Evolutionary conservation across 768 basidiomycete species (phyloP).

Genomic region (Mycena leptocephala): DNA sequence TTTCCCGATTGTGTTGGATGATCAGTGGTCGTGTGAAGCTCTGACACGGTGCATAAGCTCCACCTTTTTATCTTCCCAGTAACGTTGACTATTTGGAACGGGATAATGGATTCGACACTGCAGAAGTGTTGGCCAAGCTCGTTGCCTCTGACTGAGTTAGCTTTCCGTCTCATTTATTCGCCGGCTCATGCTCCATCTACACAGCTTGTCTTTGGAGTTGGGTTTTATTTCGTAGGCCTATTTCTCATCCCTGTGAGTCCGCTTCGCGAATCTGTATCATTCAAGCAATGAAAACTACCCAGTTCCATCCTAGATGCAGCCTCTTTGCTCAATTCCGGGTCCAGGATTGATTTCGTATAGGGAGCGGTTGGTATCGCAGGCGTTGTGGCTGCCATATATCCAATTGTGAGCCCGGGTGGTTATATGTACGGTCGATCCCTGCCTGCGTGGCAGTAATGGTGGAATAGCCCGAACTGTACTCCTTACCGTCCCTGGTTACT

Average conservation of each 20-base stretch:
- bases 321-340: slow-evolving; percentile 66
- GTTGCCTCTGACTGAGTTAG: slow-evolving; percentile 67
- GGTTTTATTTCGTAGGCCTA: slow-evolving; percentile 77
- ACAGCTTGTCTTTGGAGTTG: slow-evolving; percentile 74
- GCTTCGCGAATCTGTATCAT: not conserved
- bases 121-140: slow-evolving; percentile 64
- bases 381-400: slow-evolving; percentile 76
- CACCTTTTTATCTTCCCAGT: slow-evolving; percentile 76
- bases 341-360: slow-evolving; percentile 48
- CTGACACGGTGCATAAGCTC: slow-evolving; percentile 71
- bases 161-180: not conserved
- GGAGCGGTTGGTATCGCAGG: slow-evolving; percentile 84
- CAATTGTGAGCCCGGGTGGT: slow-evolving; percentile 76
- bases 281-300: not conserved
- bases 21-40: slow-evolving; percentile 71
- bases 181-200: slow-evolving; percentile 6
- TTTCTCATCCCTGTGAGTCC: slow-evolving; percentile 70
- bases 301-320: slow-evolving; percentile 74
- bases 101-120: slow-evolving; percentile 70
- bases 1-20: slow-evolving; percentile 77
- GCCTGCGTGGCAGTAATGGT: slow-evolving; percentile 78
- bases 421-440: slow-evolving; percentile 79
- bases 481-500: slow-evolving; percentile 73
- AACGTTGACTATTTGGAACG: slow-evolving; percentile 77
- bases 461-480: slow-evolving; percentile 63